Evolutionary conservation across 148 eudicot genomes (phyloP).

Genomic region (Hydrangea macrophylla): DNA sequence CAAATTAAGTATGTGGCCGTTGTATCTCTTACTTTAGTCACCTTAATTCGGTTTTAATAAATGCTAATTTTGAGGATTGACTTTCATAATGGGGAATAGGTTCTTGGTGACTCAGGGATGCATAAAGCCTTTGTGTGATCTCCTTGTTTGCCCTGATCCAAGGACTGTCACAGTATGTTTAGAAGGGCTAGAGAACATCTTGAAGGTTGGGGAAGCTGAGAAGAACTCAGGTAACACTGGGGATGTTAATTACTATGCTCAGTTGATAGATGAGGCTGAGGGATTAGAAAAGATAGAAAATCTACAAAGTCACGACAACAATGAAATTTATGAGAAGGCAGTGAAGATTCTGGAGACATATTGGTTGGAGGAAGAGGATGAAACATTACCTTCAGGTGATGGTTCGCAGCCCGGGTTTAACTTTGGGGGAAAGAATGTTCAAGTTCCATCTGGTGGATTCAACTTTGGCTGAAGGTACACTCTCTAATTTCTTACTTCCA

Average conservation of each 20-base stretch:
- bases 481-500: neutral
- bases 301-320: conserved; percentile 67
- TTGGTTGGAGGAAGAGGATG: conserved; percentile 73
- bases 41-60: neutral
- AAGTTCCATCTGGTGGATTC: conserved; percentile 71
- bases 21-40: neutral
- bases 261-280: conserved; percentile 66
- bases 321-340: conserved; percentile 72
- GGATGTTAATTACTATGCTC: conserved; percentile 57
- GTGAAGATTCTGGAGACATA: conserved; percentile 74
- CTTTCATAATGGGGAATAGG: conserved; percentile 26
- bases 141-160: conserved; percentile 78
- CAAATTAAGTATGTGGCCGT: conserved; percentile 56
- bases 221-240: conserved; percentile 41
- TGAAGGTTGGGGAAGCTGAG: conserved; percentile 76
- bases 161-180: conserved; percentile 72
- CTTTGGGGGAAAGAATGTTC: conserved; percentile 40
- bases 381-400: conserved; percentile 27
- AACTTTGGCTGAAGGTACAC: conserved; percentile 57
- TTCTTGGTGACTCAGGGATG: conserved; percentile 63
- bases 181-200: conserved; percentile 77
- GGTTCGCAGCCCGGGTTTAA: conserved; percentile 39
- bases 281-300: conserved; percentile 75
- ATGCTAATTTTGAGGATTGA: neutral
- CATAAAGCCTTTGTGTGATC: conserved; percentile 76